These are phyloP conservation scores for Periconia sp. DNA, from an alignment of 2,329 filamentous ascomycete species.

Conservation along the genomic window DNA sequence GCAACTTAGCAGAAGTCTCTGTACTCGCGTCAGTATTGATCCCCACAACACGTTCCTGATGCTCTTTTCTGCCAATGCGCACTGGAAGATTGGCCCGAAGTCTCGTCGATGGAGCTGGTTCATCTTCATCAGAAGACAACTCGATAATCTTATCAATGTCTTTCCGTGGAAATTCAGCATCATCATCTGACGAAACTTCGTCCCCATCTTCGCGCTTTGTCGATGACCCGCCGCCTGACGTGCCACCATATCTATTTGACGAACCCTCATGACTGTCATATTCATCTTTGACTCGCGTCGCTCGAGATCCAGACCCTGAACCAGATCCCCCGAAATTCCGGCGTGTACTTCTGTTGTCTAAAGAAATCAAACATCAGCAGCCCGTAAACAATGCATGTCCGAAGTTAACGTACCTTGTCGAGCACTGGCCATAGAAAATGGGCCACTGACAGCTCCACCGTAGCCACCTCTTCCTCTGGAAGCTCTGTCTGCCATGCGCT, in stretches of 20 bases:
- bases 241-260: constrained; percentile 12
- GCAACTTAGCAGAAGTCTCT: constrained; percentile 46
- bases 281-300: constrained; percentile 34
- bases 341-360: constrained; percentile 25
- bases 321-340: constrained; percentile 25
- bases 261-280: constrained; percentile 24
- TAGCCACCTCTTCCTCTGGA: constrained; percentile 46
- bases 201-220: constrained; percentile 41
- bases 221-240: background rate
- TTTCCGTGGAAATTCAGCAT: constrained; percentile 44
- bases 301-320: constrained; percentile 35
- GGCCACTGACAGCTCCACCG: constrained; percentile 45
- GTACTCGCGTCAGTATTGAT: constrained; percentile 58
- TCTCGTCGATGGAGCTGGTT: constrained; percentile 27
- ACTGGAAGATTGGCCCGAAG: constrained; percentile 47
- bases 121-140: constrained; percentile 57
- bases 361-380: constrained; percentile 9
- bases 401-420: constrained; percentile 24
- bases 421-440: constrained; percentile 41
- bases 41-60: constrained; percentile 56
- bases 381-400: background rate
- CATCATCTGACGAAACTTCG: constrained; percentile 53
- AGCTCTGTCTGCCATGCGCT: constrained; percentile 25
- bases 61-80: constrained; percentile 58
- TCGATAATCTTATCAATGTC: constrained; percentile 61